Conservation (phyloP, 306 rosid species). For the Acmispon strigosus region DNA sequence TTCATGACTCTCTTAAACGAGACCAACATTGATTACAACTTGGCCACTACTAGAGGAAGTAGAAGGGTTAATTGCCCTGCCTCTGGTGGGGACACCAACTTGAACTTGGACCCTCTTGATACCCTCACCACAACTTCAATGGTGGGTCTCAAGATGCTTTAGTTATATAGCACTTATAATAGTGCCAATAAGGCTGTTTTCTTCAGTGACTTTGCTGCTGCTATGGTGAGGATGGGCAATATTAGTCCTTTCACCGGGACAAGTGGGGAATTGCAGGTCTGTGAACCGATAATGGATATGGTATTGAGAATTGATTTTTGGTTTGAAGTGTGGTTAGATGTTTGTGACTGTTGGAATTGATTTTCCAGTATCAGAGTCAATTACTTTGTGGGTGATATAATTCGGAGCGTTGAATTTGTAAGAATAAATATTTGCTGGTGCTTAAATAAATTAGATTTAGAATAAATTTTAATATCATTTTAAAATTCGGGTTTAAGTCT, state of each 20-base stretch:
- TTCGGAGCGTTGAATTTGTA: too few relatives aligned
- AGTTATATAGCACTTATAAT: slow-evolving; percentile 37
- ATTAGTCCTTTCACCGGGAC: slow-evolving; percentile 42
- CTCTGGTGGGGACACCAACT: slow-evolving; percentile 34
- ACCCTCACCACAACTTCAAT: slow-evolving; percentile 18
- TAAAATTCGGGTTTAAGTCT: too few relatives aligned
- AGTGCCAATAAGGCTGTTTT: slow-evolving; percentile 16
- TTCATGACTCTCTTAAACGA: slow-evolving; percentile 46
- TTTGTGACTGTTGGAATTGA: too few relatives aligned
- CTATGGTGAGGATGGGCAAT: slow-evolving; percentile 47
- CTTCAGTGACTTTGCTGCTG: slow-evolving; percentile 36
- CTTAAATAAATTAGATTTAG: too few relatives aligned
- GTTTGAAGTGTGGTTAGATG: too few relatives aligned
- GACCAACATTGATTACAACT: slow-evolving; percentile 37
- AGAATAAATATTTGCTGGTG: too few relatives aligned
- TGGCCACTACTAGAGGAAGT: slow-evolving; percentile 29
- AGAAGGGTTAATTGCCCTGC: slow-evolving; percentile 31
- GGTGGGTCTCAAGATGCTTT: slow-evolving; percentile 44
- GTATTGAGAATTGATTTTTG: neutral
- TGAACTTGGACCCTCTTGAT: slow-evolving; percentile 52
- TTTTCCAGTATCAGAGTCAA: too few relatives aligned
- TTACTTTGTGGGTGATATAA: too few relatives aligned
- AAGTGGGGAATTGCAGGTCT: slow-evolving; percentile 34
- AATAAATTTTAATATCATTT: too few relatives aligned
- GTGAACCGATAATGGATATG: slow-evolving; percentile 21